Conservation (phyloP, 768 basidiomycete species). For the Phanerochaete sordida region DNA sequence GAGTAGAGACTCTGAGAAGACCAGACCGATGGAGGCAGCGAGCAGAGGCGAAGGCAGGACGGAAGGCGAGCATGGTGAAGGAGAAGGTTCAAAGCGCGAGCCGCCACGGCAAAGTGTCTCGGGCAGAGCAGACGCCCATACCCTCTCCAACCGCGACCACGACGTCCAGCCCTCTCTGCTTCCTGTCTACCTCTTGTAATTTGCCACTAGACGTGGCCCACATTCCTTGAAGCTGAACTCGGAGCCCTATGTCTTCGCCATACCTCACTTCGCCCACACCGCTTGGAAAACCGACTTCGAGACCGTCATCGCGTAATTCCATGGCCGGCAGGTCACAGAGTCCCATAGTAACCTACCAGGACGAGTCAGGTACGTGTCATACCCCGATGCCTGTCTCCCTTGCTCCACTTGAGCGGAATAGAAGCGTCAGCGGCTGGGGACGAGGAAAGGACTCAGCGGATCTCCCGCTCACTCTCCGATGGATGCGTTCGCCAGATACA, state of each 20-base stretch:
- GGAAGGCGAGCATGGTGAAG: background rate
- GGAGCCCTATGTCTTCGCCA: conserved; percentile 7
- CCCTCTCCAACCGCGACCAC: background rate
- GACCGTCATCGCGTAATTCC: conserved; percentile 49
- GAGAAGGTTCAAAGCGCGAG: background rate
- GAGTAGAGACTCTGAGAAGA: no score
- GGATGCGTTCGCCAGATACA: no score
- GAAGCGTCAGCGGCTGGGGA: background rate
- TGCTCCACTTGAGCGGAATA: no score
- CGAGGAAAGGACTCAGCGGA: background rate
- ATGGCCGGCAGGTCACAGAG: conserved; percentile 49
- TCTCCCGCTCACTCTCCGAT: no score
- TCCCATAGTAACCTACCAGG: conserved; percentile 45
- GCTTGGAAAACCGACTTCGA: conserved; percentile 35
- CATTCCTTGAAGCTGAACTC: background rate
- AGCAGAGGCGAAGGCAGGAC: background rate
- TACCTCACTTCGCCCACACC: conserved; percentile 29
- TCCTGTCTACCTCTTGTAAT: background rate
- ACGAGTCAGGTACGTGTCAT: conserved; percentile 59
- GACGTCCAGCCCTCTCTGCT: background rate
- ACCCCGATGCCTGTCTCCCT: background rate
- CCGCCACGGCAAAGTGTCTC: background rate
- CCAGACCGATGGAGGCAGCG: background rate
- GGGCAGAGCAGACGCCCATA: background rate
- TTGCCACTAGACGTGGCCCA: background rate